A percentile compares a stretch with the other conserved stretches of the same genome.
Evolutionary conservation across 495 filamentous ascomycete genomes (phyloP).

Genomic region (Cladorrhinum samala): DNA sequence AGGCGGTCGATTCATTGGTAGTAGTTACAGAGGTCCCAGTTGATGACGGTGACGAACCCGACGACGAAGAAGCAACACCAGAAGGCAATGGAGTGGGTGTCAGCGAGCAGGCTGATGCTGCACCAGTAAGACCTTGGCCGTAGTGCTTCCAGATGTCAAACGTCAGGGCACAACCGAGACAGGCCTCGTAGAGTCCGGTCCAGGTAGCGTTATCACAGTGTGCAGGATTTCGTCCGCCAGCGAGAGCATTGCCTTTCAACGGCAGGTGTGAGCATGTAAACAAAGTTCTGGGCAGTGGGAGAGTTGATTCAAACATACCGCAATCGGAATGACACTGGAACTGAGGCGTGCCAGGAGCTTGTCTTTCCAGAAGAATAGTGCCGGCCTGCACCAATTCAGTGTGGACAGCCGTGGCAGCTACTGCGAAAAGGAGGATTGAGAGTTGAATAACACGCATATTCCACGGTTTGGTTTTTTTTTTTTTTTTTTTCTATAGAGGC

Average conservation of each 20-base stretch:
- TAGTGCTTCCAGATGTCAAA: background rate
- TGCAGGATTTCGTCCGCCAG: background rate
- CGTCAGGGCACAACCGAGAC: background rate
- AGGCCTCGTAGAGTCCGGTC: background rate
- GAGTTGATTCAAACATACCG: constrained; percentile 9
- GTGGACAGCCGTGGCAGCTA: constrained; percentile 7
- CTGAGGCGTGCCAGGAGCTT: constrained; percentile 17
- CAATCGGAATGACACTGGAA: constrained; percentile 22
- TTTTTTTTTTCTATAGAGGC: background rate
- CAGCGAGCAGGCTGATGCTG: background rate
- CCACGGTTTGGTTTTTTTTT: background rate
- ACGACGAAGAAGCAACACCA: background rate
- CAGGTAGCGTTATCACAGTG: background rate
- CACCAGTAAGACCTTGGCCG: background rate
- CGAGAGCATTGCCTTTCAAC: background rate
- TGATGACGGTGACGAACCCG: too few species aligned
- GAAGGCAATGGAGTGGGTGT: background rate
- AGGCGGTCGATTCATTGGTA: too few species aligned
- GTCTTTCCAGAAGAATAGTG: constrained; percentile 8
- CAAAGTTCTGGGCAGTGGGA: background rate
- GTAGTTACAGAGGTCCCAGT: too few species aligned
- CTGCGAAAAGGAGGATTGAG: constrained; percentile 5
- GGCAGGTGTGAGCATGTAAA: background rate
- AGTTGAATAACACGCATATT: constrained; percentile 5
- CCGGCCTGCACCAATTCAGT: constrained; percentile 6